Percentiles rank a stretch among this genome's conserved stretches.
phyloP scores from a whole-genome alignment of 768 basidiomycete genomes.

The Candolleomyces aberdarensis region DNA sequence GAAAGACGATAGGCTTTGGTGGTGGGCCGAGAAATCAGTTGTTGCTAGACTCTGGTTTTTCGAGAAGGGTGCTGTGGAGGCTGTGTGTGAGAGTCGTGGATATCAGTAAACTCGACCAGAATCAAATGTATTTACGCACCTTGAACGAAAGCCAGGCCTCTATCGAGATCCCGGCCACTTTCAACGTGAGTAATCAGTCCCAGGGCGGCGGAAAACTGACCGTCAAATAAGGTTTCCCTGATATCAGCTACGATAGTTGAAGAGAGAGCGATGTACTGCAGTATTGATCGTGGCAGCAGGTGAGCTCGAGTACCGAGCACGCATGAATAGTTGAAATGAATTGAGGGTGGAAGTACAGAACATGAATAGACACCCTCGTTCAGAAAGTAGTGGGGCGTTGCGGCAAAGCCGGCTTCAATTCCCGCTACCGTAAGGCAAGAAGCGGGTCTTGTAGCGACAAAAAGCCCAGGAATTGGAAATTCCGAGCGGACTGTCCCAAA shows the following conservation, averaged over 20 bases:
- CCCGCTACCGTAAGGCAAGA: too few species aligned
- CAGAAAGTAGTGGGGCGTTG: too few species aligned
- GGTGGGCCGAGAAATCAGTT: constrained; percentile 35
- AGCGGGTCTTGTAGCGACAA: too few species aligned
- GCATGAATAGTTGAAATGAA: too few species aligned
- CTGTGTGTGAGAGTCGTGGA: constrained; percentile 11
- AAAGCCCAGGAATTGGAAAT: too few species aligned
- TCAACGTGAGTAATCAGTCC: constrained; percentile 63
- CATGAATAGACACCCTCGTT: too few species aligned
- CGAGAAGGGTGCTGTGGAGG: constrained; percentile 26
- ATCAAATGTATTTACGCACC: too few species aligned
- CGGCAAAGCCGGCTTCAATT: too few species aligned
- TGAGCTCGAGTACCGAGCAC: constrained; percentile 60
- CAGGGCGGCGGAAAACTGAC: constrained; percentile 75
- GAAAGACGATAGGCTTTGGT: constrained; percentile 4
- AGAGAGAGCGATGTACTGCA: constrained; percentile 33
- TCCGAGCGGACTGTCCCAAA: too few species aligned
- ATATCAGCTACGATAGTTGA: background rate
- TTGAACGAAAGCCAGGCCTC: constrained; percentile 71
- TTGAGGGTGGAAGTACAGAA: too few species aligned
- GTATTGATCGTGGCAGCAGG: constrained; percentile 52
- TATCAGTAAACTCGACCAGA: too few species aligned
- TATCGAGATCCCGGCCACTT: constrained; percentile 59
- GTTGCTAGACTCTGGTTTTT: constrained; percentile 22
- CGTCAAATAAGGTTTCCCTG: constrained; percentile 52